A percentile compares a stretch with the other conserved stretches of the same genome.
phyloP scores from a whole-genome alignment of 345 rosid genomes.

The Ailanthus altissimus region DNA sequence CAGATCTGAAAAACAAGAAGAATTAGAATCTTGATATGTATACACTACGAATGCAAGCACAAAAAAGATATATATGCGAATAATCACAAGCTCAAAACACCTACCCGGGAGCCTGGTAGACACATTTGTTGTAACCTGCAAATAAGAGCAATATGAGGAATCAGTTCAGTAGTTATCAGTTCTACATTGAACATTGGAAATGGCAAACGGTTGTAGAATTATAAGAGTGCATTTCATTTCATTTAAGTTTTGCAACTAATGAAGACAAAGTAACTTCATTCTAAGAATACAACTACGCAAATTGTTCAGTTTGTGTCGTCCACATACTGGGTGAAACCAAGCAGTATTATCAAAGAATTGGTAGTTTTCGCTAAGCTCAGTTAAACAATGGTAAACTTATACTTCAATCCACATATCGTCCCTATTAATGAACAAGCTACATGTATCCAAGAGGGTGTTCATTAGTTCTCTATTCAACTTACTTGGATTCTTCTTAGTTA shows the following conservation, averaged over 20 bases:
- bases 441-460: background rate
- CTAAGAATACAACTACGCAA: no score
- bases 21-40: background rate
- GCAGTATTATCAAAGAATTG: no score
- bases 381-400: no score
- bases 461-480: conserved; percentile 19
- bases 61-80: background rate
- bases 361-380: no score
- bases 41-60: background rate
- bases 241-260: background rate
- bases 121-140: conserved; percentile 58
- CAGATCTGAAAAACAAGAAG: conserved; percentile 37
- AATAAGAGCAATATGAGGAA: background rate
- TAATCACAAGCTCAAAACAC: conserved; percentile 8
- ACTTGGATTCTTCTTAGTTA: conserved; percentile 75
- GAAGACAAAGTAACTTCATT: no score
- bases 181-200: background rate
- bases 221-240: background rate
- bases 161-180: background rate
- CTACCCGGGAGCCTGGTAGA: conserved; percentile 49
- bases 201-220: background rate
- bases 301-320: no score
- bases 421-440: no score
- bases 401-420: no score
- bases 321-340: no score